Conservation (phyloP, 352 stramenopile genomes). For the Aphanomyces euteiches region DNA sequence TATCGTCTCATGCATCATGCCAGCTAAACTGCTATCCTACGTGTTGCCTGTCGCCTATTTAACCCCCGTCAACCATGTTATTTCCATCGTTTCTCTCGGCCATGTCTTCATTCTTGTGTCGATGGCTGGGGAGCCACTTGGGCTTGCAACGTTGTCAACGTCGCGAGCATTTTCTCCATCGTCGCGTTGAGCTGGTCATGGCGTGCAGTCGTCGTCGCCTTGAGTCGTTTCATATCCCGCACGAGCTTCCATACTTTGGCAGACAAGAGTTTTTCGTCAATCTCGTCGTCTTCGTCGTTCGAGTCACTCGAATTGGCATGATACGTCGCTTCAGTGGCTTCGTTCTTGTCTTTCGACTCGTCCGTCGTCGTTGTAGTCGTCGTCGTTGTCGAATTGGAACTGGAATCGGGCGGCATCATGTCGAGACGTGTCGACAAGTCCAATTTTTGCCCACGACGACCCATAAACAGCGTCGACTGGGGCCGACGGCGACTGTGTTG, state of each 20-base stretch:
- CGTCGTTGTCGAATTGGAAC: neutral
- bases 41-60: too few relatives aligned
- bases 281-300: neutral
- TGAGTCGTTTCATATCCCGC: neutral
- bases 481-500: neutral
- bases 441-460: neutral
- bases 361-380: neutral
- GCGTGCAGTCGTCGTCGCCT: neutral
- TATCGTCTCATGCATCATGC: slow-evolving; percentile 40
- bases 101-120: too few relatives aligned
- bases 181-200: neutral
- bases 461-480: neutral
- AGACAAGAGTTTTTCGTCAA: slow-evolving; percentile 7
- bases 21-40: neutral
- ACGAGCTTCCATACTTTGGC: slow-evolving; percentile 18
- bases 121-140: neutral
- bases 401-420: neutral
- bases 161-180: neutral
- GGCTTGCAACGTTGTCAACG: neutral
- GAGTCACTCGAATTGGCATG: too few relatives aligned
- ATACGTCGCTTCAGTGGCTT: neutral
- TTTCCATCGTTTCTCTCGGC: too few relatives aligned
- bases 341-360: neutral
- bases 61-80: too few relatives aligned
- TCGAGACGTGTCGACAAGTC: neutral